Conservation (phyloP, 306 rosid genomes). For the Lagenaria siceraria region DNA sequence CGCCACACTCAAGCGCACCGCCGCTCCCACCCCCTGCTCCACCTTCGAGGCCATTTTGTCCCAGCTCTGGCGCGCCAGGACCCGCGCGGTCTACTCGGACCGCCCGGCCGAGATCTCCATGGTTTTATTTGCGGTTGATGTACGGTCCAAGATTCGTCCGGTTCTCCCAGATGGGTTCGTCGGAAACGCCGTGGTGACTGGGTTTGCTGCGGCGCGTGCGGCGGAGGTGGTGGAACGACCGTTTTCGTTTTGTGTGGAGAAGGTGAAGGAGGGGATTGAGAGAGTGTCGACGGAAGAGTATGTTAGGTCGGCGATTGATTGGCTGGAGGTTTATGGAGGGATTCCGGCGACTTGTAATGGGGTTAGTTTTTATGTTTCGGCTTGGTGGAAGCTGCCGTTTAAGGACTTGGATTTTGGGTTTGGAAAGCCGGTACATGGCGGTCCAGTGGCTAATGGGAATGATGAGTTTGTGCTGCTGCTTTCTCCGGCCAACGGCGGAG, state of each 20-base stretch:
- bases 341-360: slow-evolving; percentile 31
- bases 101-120: slow-evolving; percentile 19
- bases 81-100: slow-evolving; percentile 14
- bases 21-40: slow-evolving; percentile 11
- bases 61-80: slow-evolving; percentile 43
- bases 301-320: slow-evolving; percentile 38
- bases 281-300: slow-evolving; percentile 40
- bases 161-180: slow-evolving; percentile 24
- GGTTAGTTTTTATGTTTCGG: slow-evolving; percentile 36
- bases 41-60: slow-evolving; percentile 40
- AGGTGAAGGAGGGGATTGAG: slow-evolving; percentile 41
- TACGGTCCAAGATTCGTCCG: slow-evolving; percentile 28
- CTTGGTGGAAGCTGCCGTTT: slow-evolving; percentile 43
- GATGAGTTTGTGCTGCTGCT: background rate
- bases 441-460: background rate
- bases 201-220: slow-evolving; percentile 32
- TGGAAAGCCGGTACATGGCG: background rate
- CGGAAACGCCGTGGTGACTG: slow-evolving; percentile 52
- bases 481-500: background rate
- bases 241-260: slow-evolving; percentile 16
- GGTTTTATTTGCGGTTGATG: slow-evolving; percentile 35
- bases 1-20: slow-evolving; percentile 15
- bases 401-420: slow-evolving; percentile 13
- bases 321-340: slow-evolving; percentile 45
- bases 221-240: slow-evolving; percentile 27